These are phyloP conservation scores for Cladorrhinum sp. DNA, from an alignment of 2,329 filamentous ascomycete species.

Conservation along the genomic window DNA sequence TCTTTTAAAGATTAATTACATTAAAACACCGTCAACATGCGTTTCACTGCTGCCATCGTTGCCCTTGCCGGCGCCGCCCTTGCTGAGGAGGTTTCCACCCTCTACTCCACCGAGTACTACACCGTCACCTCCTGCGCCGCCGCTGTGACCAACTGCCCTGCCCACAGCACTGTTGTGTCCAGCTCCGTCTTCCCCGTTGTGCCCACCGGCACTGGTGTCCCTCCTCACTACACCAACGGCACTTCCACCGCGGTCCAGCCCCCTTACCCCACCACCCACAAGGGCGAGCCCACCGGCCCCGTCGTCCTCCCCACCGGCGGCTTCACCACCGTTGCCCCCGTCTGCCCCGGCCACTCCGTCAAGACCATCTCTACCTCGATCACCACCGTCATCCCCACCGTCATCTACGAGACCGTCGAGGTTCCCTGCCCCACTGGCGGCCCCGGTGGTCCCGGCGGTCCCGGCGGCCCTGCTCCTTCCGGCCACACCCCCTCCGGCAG, in stretches of 20 bases:
- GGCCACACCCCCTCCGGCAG: constrained; percentile 41
- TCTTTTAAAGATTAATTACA: constrained; percentile 23
- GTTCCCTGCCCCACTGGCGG: constrained; percentile 42
- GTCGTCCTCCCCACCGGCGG: constrained; percentile 23
- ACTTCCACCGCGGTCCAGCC: constrained; percentile 8
- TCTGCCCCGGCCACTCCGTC: constrained; percentile 41
- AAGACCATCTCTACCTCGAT: constrained; percentile 54
- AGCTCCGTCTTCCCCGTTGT: constrained; percentile 34
- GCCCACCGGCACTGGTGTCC: constrained; percentile 45
- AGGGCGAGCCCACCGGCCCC: constrained; percentile 29
- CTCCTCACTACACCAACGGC: constrained; percentile 28
- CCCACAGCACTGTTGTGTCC: constrained; percentile 29
- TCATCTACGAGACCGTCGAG: constrained; percentile 49
- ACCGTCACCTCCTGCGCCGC: constrained; percentile 60
- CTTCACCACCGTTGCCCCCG: constrained; percentile 26
- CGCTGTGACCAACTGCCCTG: constrained; percentile 52
- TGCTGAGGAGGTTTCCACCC: constrained; percentile 37
- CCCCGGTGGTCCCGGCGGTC: constrained; percentile 26
- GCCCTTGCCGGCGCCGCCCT: constrained; percentile 47
- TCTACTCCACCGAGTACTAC: constrained; percentile 57
- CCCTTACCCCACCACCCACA: constrained; percentile 18
- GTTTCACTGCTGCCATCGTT: constrained; percentile 54
- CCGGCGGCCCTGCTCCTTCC: constrained; percentile 29
- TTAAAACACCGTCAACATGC: constrained; percentile 53
- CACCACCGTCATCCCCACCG: constrained; percentile 54